These are phyloP conservation scores for Leccinum pellstonianum DNA, from an alignment of 768 basidiomycete species.

Conservation along the genomic window DNA sequence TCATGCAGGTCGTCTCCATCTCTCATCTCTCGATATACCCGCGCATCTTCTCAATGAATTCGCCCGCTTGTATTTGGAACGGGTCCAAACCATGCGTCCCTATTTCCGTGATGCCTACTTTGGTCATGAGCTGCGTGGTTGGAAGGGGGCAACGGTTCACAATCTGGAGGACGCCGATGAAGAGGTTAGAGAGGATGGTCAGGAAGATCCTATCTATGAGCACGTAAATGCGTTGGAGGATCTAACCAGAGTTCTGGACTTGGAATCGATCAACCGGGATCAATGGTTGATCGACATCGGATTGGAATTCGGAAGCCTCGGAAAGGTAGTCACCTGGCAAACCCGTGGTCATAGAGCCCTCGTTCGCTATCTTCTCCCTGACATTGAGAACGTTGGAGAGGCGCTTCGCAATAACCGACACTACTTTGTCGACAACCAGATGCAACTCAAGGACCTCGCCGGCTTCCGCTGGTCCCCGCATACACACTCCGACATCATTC, in stretches of 20 bases:
- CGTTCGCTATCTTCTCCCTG: not conserved
- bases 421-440: not conserved
- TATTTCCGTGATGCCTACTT: conserved; percentile 12
- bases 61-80: not conserved
- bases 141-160: conserved; percentile 8
- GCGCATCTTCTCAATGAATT: not conserved
- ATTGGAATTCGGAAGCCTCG: not conserved
- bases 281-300: conserved; percentile 4
- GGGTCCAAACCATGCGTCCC: not conserved
- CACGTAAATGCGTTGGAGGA: not conserved
- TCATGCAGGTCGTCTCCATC: not conserved
- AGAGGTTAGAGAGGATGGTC: too few species aligned
- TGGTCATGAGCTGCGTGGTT: conserved; percentile 9
- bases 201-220: not conserved
- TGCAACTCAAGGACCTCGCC: conserved; percentile 9
- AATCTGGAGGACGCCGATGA: not conserved
- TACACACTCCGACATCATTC: not conserved
- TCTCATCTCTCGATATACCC: not conserved
- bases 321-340: not conserved
- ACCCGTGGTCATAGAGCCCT: not conserved
- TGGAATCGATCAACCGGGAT: not conserved
- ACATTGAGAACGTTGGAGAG: not conserved
- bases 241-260: not conserved
- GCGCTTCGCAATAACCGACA: not conserved
- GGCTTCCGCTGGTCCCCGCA: conserved; percentile 1